Evolutionary conservation across 768 basidiomycete species (phyloP).

Genomic region (Lepiota brunneoincarnata): DNA sequence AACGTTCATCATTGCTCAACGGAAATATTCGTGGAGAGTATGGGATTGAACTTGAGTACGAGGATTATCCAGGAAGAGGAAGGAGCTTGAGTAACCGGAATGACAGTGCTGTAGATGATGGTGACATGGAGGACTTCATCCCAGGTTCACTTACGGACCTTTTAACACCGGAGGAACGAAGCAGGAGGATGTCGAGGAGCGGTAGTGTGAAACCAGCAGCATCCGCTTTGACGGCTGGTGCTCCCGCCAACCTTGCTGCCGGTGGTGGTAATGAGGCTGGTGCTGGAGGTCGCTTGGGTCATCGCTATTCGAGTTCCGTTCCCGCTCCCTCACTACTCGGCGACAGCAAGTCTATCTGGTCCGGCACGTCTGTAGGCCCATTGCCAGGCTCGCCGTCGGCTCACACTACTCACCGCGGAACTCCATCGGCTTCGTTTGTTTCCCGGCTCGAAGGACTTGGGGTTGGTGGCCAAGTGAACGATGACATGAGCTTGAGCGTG

Average conservation of each 20-base stretch:
- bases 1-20: conserved; percentile 15
- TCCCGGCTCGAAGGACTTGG: conserved; percentile 34
- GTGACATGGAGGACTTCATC: conserved; percentile 84
- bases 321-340: conserved; percentile 75
- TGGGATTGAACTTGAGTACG: conserved; percentile 37
- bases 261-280: not conserved
- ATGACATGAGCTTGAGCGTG: conserved; percentile 33
- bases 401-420: conserved; percentile 34
- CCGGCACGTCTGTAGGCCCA: conserved; percentile 40
- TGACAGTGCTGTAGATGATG: conserved; percentile 60
- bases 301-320: conserved; percentile 82
- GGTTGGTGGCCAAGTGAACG: conserved; percentile 18
- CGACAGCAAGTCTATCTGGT: conserved; percentile 81
- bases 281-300: conserved; percentile 33
- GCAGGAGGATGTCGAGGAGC: conserved; percentile 77
- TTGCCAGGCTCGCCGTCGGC: conserved; percentile 31
- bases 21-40: conserved; percentile 24
- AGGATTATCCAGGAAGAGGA: conserved; percentile 27
- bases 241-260: conserved; percentile 1
- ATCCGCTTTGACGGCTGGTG: conserved; percentile 15
- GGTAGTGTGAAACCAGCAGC: conserved; percentile 34
- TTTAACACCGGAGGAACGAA: conserved; percentile 84
- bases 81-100: conserved; percentile 20
- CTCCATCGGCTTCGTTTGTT: conserved; percentile 52
- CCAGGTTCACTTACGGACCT: conserved; percentile 88